phyloP scores from a whole-genome alignment of 1,284 basidiomycete genomes.

The Pseudomicrostroma phylloplanum region DNA sequence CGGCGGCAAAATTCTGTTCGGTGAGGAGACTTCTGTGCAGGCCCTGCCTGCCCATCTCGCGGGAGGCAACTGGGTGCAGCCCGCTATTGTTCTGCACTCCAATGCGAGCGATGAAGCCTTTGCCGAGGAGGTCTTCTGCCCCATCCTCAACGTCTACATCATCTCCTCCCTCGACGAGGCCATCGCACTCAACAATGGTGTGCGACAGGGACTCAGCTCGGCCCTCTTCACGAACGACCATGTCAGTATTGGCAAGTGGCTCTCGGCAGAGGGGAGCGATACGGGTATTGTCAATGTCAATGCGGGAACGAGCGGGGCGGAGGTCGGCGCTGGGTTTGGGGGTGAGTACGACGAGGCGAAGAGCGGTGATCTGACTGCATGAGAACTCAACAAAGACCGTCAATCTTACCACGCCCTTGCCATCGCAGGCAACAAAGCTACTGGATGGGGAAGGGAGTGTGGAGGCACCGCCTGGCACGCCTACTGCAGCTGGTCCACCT shows the following conservation, averaged over 20 bases:
- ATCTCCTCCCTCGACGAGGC: constrained; percentile 86
- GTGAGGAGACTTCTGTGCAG: constrained; percentile 59
- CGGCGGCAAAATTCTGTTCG: constrained; percentile 70
- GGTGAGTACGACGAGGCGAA: too few relatives aligned
- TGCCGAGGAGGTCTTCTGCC: constrained; percentile 77
- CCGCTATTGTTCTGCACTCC: constrained; percentile 69
- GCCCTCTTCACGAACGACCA: constrained; percentile 69
- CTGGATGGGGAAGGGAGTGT: too few relatives aligned
- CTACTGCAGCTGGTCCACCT: too few relatives aligned
- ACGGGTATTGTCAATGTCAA: constrained; percentile 41
- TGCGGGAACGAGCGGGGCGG: too few relatives aligned
- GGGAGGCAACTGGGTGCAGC: constrained; percentile 77
- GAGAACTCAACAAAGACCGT: too few relatives aligned
- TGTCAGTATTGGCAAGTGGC: constrained; percentile 33
- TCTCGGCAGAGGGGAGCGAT: constrained; percentile 28
- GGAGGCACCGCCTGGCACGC: too few relatives aligned
- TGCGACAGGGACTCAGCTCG: constrained; percentile 81
- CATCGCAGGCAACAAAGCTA: too few relatives aligned
- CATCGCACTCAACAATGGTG: constrained; percentile 83
- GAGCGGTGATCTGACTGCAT: too few relatives aligned
- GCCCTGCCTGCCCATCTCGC: background rate
- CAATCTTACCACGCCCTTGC: too few relatives aligned
- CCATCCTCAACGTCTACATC: constrained; percentile 75
- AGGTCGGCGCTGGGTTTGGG: too few relatives aligned
- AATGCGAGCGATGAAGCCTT: constrained; percentile 62